A percentile compares a stretch with the other conserved stretches of the same genome.
phyloP scores from a whole-genome alignment of 192 early-diverging fungal genomes.

The Coemansia sp. region DNA sequence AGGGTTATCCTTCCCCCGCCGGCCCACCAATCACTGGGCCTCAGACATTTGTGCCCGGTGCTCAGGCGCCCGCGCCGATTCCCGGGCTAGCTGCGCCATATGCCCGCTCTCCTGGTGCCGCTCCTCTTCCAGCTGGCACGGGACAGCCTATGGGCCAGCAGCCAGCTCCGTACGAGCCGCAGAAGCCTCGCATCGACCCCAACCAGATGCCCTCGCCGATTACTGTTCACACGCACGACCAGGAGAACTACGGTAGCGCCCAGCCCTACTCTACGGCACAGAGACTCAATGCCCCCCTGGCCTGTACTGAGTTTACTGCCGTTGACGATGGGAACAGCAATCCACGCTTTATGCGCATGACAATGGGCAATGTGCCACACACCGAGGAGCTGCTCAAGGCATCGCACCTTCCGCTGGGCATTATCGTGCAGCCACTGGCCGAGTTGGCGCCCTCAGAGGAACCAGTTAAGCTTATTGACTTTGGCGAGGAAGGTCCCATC shows the following conservation, averaged over 20 bases:
- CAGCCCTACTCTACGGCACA: conserved; percentile 72
- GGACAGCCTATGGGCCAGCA: conserved; percentile 38
- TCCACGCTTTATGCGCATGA: conserved; percentile 88
- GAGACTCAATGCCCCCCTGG: conserved; percentile 71
- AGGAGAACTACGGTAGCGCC: conserved; percentile 59
- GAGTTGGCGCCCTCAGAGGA: conserved; percentile 74
- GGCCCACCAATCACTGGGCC: conserved; percentile 33
- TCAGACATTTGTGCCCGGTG: conserved; percentile 50
- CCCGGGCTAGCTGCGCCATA: conserved; percentile 21
- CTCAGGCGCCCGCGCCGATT: conserved; percentile 30
- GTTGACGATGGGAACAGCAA: conserved; percentile 93
- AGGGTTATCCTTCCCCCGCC: conserved; percentile 21
- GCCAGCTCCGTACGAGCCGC: conserved; percentile 38
- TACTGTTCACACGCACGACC: conserved; percentile 79
- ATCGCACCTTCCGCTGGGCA: conserved; percentile 80
- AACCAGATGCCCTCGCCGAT: conserved; percentile 92
- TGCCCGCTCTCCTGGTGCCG: conserved; percentile 21
- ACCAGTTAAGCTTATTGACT: conserved; percentile 77
- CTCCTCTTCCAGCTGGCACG: not conserved
- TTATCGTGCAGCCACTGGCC: conserved; percentile 91
- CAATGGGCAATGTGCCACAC: conserved; percentile 81
- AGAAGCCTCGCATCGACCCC: conserved; percentile 80
- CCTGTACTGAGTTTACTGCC: conserved; percentile 73
- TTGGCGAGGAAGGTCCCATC: conserved; percentile 81
- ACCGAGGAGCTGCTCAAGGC: conserved; percentile 76